A percentile compares a stretch with the other conserved stretches of the same genome.
These are phyloP conservation scores for Pseudopyrenochaeta lycopersici DNA, from an alignment of 2,329 filamentous ascomycete species.

Conservation along the genomic window DNA sequence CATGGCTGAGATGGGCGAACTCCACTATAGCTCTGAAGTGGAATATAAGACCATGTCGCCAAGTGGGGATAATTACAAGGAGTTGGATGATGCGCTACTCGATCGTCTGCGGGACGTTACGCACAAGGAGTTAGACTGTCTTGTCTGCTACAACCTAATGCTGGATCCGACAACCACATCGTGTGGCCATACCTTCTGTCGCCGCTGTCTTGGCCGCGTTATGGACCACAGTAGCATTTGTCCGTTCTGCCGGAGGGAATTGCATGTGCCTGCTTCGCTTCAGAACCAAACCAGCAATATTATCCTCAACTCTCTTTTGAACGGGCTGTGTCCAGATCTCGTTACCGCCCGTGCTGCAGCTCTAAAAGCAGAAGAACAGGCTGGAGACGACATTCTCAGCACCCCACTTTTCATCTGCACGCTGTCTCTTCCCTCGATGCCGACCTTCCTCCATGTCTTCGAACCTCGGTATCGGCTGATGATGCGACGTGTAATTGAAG, in stretches of 20 bases:
- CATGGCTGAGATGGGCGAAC: conserved; percentile 68
- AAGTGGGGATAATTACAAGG: conserved; percentile 47
- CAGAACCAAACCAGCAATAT: conserved; percentile 67
- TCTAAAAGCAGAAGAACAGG: conserved; percentile 66
- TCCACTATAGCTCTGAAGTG: conserved; percentile 66
- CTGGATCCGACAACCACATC: conserved; percentile 83
- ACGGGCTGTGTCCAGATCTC: conserved; percentile 72
- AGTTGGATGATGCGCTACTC: conserved; percentile 62
- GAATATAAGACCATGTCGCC: conserved; percentile 55
- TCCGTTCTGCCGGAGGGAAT: conserved; percentile 76
- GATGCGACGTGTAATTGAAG: conserved; percentile 80
- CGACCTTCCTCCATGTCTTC: conserved; percentile 87
- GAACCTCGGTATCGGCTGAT: conserved; percentile 92
- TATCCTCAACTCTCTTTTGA: conserved; percentile 69
- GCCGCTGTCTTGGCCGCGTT: conserved; percentile 77
- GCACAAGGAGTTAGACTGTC: conserved; percentile 81
- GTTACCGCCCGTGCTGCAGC: conserved; percentile 67
- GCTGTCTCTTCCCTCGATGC: conserved; percentile 81
- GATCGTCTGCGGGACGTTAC: conserved; percentile 68
- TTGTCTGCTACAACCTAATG: conserved; percentile 85
- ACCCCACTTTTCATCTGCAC: conserved; percentile 81
- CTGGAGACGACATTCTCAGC: conserved; percentile 64
- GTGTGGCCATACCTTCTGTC: conserved; percentile 91
- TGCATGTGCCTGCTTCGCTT: conserved; percentile 64
- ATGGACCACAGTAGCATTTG: conserved; percentile 82